Evolutionary conservation across 2,329 filamentous ascomycete species (phyloP), one percentile per base, ranked within the genome.

Genomic region (Fusarium lyarnte): DNA sequence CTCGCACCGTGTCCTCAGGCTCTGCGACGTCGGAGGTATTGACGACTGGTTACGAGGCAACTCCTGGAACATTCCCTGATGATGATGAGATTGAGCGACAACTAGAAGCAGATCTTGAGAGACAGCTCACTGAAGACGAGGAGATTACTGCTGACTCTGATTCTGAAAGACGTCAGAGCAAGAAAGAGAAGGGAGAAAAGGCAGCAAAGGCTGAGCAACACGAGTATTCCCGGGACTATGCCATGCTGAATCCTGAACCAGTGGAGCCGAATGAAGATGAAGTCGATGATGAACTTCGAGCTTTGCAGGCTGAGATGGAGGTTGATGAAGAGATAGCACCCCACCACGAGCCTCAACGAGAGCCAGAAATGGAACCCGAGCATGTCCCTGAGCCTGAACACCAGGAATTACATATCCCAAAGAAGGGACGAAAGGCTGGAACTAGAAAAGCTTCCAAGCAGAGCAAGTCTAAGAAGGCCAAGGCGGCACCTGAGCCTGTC

Each of bases 1-100:
- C 74, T 16, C 77, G 76, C 54, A 79, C 79, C 31, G 73, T 78
- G 5, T 90, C 89, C 5, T 84, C 86, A 25, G 79, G 79, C 3
- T 90, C 89, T 5, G 85, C 86, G 29, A 79, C 84, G 38, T 87
- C 88, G 3, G 87, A 87, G 21, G 81, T 84, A 27, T 87, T 88
- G 3, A 86, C 85, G 38, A 81, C 83, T 35, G 87, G 88, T 4
- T 64, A 83, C 8, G 78, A 78, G 39, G 78, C 76, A 7, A 79
- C 82, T 9, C 77, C 84, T n/a, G 81, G 81, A 21, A 80, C 80
- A 8, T 80, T 88, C 16, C 86, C 87, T 0, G 85, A 89, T 60
- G 90, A 93, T 67, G 88, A 90, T 3, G 91, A 92, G 70, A 87
- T 93, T 41, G 90, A 93, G 57, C 87, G 87, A 27, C 89, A 89